Evolutionary conservation across 768 basidiomycete genomes (phyloP).

Genomic region (Xerocomellus chrysenteron): DNA sequence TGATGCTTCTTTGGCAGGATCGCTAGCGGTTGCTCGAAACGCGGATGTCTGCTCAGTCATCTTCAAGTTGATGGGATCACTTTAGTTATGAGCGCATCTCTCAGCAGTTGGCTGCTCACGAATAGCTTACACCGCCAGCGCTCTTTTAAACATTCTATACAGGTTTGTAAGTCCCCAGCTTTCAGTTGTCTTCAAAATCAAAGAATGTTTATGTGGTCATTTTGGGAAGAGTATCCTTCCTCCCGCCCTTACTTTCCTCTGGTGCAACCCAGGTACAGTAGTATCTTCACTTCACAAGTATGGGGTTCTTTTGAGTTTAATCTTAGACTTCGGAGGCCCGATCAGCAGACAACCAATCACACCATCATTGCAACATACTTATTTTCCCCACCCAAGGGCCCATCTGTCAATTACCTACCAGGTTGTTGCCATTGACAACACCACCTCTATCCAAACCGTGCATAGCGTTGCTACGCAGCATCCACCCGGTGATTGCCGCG

Average conservation of each 20-base stretch:
- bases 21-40: neutral
- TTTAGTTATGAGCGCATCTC: neutral
- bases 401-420: neutral
- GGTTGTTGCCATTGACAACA: constrained; percentile 14
- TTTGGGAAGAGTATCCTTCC: neutral
- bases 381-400: neutral
- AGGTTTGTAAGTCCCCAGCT: neutral
- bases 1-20: neutral
- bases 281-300: neutral
- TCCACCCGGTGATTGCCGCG: constrained; percentile 15
- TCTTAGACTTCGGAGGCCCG: neutral
- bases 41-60: neutral
- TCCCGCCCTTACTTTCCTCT: neutral
- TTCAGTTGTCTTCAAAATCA: neutral
- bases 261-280: neutral
- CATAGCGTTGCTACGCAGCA: neutral
- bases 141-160: neutral
- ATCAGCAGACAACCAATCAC: constrained; percentile 2
- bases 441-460: neutral
- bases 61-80: too few relatives aligned
- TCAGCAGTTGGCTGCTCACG: neutral
- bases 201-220: neutral
- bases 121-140: neutral
- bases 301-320: constrained; percentile 2
- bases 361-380: neutral